Evolutionary conservation across 495 filamentous ascomycete genomes (phyloP).

Genomic region (Xanthoparmelia taractica): DNA sequence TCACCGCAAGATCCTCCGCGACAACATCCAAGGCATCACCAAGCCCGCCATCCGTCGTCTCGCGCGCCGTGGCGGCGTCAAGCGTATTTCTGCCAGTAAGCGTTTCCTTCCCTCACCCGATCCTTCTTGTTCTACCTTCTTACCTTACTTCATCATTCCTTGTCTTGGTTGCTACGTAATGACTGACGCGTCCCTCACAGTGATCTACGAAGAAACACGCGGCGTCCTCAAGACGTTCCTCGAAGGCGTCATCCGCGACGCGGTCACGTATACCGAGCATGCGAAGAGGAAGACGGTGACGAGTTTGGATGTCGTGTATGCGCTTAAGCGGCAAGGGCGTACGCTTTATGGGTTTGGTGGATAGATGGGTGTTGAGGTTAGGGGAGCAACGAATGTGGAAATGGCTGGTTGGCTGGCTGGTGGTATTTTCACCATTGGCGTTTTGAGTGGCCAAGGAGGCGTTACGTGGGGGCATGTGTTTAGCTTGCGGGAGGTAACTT

Average conservation of each 20-base stretch:
- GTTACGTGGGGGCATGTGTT: neutral
- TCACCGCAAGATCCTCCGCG: conserved; percentile 98
- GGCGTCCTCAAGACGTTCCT: conserved; percentile 99
- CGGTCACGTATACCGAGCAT: conserved; percentile 98
- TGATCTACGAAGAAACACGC: conserved; percentile 99
- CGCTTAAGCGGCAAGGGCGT: conserved; percentile 90
- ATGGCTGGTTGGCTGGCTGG: neutral
- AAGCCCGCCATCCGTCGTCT: conserved; percentile 99
- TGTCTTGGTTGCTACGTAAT: too few relatives aligned
- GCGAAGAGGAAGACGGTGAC: conserved; percentile 99
- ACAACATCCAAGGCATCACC: conserved; percentile 98
- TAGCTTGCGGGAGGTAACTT: neutral
- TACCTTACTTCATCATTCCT: too few relatives aligned
- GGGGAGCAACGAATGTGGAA: neutral
- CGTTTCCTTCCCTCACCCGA: conserved; percentile 20
- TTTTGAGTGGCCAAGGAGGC: neutral
- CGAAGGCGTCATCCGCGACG: conserved; percentile 99
- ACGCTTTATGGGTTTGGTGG: conserved; percentile 99
- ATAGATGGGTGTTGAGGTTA: neutral
- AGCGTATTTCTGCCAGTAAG: conserved; percentile 98
- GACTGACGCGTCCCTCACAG: conserved; percentile 38
- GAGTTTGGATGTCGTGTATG: conserved; percentile 93
- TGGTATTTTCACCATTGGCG: neutral
- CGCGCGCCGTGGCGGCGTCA: conserved; percentile 98
- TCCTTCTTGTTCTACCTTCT: neutral